Evolutionary conservation across 2,329 filamentous ascomycete genomes (phyloP).

Genomic region (Chalara sp.): DNA sequence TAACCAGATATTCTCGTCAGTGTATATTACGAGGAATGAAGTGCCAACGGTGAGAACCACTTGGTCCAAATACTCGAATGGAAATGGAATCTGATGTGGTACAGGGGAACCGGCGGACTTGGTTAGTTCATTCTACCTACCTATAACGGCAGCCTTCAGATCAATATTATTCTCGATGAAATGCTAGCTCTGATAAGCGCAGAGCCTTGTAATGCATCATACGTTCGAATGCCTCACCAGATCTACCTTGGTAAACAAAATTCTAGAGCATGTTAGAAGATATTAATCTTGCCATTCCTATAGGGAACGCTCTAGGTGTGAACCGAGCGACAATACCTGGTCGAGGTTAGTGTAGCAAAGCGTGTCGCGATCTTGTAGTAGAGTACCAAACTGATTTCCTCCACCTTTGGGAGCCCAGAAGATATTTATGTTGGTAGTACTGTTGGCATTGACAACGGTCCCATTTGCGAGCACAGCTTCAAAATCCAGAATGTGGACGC

Average conservation of each 20-base stretch:
- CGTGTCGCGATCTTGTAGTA: neutral
- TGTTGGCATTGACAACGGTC: slow-evolving; percentile 17
- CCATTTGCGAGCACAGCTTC: slow-evolving; percentile 29
- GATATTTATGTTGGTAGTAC: slow-evolving; percentile 12
- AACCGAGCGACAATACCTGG: slow-evolving; percentile 30
- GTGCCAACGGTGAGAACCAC: neutral
- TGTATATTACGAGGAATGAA: neutral
- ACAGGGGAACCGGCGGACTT: neutral
- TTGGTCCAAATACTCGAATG: neutral
- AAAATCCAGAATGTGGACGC: slow-evolving; percentile 38
- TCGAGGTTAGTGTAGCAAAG: neutral
- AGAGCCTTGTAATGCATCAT: slow-evolving; percentile 21
- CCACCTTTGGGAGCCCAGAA: slow-evolving; percentile 22
- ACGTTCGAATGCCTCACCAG: slow-evolving; percentile 33
- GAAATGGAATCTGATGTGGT: neutral
- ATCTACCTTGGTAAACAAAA: slow-evolving; percentile 15
- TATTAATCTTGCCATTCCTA: slow-evolving; percentile 20
- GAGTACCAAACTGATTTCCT: slow-evolving; percentile 18
- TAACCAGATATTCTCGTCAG: neutral
- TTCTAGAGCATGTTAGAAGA: neutral
- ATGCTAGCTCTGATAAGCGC: slow-evolving; percentile 40
- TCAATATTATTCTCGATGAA: slow-evolving; percentile 48
- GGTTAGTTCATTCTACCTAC: slow-evolving; percentile 9
- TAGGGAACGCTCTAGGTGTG: slow-evolving; percentile 25
- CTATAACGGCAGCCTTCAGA: slow-evolving; percentile 26